A percentile compares a stretch with the other conserved stretches of the same genome.
Evolutionary conservation across 1,139 yeast species (phyloP).

Genomic region (Pichia sp.): DNA sequence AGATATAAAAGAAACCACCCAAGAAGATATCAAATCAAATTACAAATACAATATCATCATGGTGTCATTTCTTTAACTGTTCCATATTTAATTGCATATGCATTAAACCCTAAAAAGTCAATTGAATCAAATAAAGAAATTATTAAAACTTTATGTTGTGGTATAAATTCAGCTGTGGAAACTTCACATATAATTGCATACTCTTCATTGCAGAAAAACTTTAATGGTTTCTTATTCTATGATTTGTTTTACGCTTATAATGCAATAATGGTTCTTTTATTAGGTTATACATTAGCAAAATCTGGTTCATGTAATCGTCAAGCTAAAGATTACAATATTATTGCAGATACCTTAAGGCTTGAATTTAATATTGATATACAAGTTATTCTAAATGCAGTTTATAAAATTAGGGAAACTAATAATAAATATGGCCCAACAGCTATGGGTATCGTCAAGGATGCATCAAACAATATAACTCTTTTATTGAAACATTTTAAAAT

Average conservation of each 20-base stretch:
- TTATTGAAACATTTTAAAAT: constrained; percentile 14
- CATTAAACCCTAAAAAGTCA: constrained; percentile 20
- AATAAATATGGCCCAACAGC: constrained; percentile 8
- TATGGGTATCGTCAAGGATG: constrained; percentile 14
- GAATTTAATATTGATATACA: constrained; percentile 20
- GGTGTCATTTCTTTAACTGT: constrained; percentile 28
- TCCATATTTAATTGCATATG: constrained; percentile 31
- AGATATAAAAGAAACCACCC: constrained; percentile 15
- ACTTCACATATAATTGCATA: constrained; percentile 25
- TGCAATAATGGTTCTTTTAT: constrained; percentile 29
- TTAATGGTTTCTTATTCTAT: constrained; percentile 30
- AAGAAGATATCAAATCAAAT: constrained; percentile 28
- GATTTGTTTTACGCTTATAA: constrained; percentile 33
- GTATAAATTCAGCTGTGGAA: constrained; percentile 29
- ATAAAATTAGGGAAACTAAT: constrained; percentile 20
- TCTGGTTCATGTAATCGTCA: constrained; percentile 3
- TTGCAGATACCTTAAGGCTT: constrained; percentile 17
- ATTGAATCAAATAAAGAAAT: constrained; percentile 26
- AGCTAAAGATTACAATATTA: constrained; percentile 5
- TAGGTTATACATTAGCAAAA: constrained; percentile 27
- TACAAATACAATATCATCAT: constrained; percentile 30
- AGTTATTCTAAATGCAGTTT: constrained; percentile 25
- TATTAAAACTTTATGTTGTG: constrained; percentile 27
- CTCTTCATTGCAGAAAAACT: constrained; percentile 21
- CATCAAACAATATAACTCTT: constrained; percentile 14